Percentiles rank a stretch among this genome's conserved stretches.
These are phyloP conservation scores for Cicer yamashitae DNA, from an alignment of 306 rosid genomes.

Conservation along the genomic window DNA sequence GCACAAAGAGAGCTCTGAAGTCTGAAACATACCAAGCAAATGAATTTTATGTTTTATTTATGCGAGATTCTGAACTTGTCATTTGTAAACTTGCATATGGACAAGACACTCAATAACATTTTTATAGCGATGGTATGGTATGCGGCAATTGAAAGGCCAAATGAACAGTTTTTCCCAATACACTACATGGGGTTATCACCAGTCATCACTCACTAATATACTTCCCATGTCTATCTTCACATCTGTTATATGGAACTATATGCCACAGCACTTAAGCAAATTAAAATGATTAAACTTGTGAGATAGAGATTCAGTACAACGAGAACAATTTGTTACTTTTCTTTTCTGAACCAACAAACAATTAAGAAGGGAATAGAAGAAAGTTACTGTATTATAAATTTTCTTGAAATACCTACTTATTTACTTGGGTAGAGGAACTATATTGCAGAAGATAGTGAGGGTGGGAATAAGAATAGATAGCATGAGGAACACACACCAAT, in stretches of 20 bases:
- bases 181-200: neutral
- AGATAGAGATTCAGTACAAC: neutral
- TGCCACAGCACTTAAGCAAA: slow-evolving; percentile 31
- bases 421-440: slow-evolving; percentile 14
- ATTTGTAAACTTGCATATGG: slow-evolving; percentile 18
- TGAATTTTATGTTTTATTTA: slow-evolving; percentile 4
- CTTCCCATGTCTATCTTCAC: slow-evolving; percentile 2
- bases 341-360: neutral
- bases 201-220: neutral
- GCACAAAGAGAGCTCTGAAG: neutral
- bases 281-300: slow-evolving; percentile 12
- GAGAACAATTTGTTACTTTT: neutral
- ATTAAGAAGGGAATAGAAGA: slow-evolving; percentile 12
- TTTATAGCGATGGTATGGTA: neutral
- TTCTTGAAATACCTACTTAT: slow-evolving; percentile 7
- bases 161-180: neutral
- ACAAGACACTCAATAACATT: slow-evolving; percentile 27
- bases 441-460: slow-evolving; percentile 10
- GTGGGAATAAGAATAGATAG: neutral
- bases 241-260: slow-evolving; percentile 6
- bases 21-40: slow-evolving; percentile 18
- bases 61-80: neutral
- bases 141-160: neutral
- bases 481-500: slow-evolving; percentile 30
- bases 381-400: neutral